Conservation (phyloP, 306 rosid species). For the Cercis canadensis region DNA sequence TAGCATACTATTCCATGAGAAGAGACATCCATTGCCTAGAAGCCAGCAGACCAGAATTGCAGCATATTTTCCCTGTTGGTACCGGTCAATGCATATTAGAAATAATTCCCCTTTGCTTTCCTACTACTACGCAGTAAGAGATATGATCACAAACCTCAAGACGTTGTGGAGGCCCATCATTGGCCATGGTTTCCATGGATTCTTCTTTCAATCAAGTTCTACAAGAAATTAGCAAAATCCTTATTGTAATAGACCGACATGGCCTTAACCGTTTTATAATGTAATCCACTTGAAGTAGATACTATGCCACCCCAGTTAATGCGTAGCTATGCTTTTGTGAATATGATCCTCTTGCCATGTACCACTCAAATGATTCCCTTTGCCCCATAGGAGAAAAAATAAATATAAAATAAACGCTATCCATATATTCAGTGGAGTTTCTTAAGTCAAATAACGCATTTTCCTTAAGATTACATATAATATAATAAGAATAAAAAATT, state of each 20-base stretch:
- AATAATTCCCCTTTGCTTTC: not conserved
- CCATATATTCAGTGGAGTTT: not conserved
- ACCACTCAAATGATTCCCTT: not conserved
- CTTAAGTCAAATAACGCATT: conserved; percentile 6
- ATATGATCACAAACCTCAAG: conserved; percentile 55
- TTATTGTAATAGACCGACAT: conserved; percentile 4
- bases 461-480: not conserved
- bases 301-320: not conserved
- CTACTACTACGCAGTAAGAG: not conserved
- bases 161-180: conserved; percentile 45
- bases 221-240: conserved; percentile 9
- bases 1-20: conserved; percentile 93
- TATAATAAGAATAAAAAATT: too few species aligned
- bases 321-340: not conserved
- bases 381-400: not conserved
- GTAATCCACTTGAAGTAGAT: not conserved
- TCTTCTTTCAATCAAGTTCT: conserved; percentile 40
- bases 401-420: not conserved
- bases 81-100: conserved; percentile 25
- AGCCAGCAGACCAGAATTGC: conserved; percentile 76
- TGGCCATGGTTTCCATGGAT: conserved; percentile 42
- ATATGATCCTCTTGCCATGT: conserved; percentile 1
- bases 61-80: conserved; percentile 63
- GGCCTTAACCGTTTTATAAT: not conserved
- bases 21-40: conserved; percentile 90